Conservation (phyloP, 2,329 filamentous ascomycete genomes). For the Hypoxylon sp. region DNA sequence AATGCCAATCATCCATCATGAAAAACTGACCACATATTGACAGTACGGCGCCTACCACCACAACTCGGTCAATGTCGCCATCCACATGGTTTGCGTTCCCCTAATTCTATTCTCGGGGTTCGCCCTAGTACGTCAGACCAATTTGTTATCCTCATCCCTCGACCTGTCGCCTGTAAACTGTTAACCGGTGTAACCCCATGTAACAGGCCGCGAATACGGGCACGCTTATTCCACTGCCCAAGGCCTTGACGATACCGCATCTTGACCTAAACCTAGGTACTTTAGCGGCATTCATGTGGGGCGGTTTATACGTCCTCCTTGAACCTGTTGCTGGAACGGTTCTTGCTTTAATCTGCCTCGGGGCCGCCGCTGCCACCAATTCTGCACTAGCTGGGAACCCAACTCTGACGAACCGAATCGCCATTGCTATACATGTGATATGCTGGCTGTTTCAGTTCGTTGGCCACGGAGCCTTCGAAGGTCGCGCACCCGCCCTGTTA, state of each 20-base stretch:
- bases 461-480: slow-evolving; percentile 90
- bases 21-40: slow-evolving; percentile 22
- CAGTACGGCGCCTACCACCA: slow-evolving; percentile 89
- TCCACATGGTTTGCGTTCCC: slow-evolving; percentile 85
- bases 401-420: slow-evolving; percentile 63
- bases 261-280: slow-evolving; percentile 75
- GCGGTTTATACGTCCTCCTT: slow-evolving; percentile 86
- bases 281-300: slow-evolving; percentile 74
- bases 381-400: slow-evolving; percentile 72
- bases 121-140: slow-evolving; percentile 69
- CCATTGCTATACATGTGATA: slow-evolving; percentile 75
- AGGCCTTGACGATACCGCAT: slow-evolving; percentile 75
- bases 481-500: slow-evolving; percentile 85
- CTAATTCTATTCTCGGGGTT: slow-evolving; percentile 78
- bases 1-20: slow-evolving; percentile 8
- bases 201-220: slow-evolving; percentile 70
- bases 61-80: slow-evolving; percentile 79
- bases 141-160: slow-evolving; percentile 13
- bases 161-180: slow-evolving; percentile 23
- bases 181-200: slow-evolving; percentile 36
- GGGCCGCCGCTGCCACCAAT: slow-evolving; percentile 79
- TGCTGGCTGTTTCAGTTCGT: slow-evolving; percentile 92
- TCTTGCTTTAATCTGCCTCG: slow-evolving; percentile 80
- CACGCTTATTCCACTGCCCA: slow-evolving; percentile 72
- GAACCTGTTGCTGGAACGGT: slow-evolving; percentile 91